Percentiles rank a stretch among this genome's conserved stretches.
phyloP scores from a whole-genome alignment of 2,329 filamentous ascomycete genomes.

The Hypoxylon sp. region DNA sequence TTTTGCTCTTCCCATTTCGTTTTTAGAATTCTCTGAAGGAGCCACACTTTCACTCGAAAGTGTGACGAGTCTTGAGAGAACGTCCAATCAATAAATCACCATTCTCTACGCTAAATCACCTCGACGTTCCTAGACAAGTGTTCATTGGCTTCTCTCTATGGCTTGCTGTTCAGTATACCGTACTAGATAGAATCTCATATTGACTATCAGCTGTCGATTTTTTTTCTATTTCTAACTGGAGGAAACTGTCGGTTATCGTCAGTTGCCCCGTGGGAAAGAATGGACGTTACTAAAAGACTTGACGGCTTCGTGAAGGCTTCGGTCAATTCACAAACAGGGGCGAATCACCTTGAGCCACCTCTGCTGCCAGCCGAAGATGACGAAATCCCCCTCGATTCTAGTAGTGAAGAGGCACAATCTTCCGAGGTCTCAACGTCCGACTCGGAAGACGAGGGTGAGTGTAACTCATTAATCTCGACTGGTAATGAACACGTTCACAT shows the following conservation, averaged over 20 bases:
- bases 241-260: neutral
- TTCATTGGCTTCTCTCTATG: slow-evolving; percentile 26
- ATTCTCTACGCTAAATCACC: slow-evolving; percentile 6
- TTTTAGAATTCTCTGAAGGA: slow-evolving; percentile 38
- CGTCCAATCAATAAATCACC: slow-evolving; percentile 6
- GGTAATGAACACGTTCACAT: slow-evolving; percentile 21
- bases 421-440: slow-evolving; percentile 36
- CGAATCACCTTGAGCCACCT: neutral
- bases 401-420: slow-evolving; percentile 32
- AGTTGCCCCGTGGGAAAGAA: slow-evolving; percentile 5
- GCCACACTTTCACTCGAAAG: slow-evolving; percentile 44
- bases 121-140: slow-evolving; percentile 40
- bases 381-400: slow-evolving; percentile 36
- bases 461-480: slow-evolving; percentile 22
- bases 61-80: slow-evolving; percentile 46
- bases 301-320: slow-evolving; percentile 1
- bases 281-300: slow-evolving; percentile 13
- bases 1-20: slow-evolving; percentile 20
- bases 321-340: slow-evolving; percentile 6
- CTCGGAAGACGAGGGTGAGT: slow-evolving; percentile 24
- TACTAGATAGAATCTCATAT: slow-evolving; percentile 21
- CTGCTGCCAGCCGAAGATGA: slow-evolving; percentile 37
- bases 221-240: slow-evolving; percentile 13
- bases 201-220: slow-evolving; percentile 18
- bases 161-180: slow-evolving; percentile 14